Base-by-base conservation (phyloP, 371 early-diverging fungal species). In the Syncephalis plumigaleata region DNA sequence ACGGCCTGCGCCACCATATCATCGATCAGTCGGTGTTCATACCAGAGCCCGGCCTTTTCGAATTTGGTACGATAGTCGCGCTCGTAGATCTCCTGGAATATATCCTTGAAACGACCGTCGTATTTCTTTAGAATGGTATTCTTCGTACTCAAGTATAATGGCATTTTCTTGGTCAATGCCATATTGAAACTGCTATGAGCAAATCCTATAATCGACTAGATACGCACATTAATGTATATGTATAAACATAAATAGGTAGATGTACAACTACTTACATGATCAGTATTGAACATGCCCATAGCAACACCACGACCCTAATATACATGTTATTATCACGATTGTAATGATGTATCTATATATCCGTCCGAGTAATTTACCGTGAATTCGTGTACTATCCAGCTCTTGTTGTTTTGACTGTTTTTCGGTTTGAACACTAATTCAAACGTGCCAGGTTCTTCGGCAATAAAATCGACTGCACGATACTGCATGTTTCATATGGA, bases 1-100 rank as follows among this genome's bases (percentile, higher is more conserved):
- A 96, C 67, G 38, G 81, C 86, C 63, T 93, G 92, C 39, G 97
- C 97, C 53, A 96, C 95, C 91, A 94, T 91, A 59, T 96, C 97
- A 61, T 96, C 97, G 55, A 96, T 93, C 48, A 96, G 69, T 47
- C 88, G 81, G 68, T 95, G 96, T 65, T 95, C 96, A 56, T 95
- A 95, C 89, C 87, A 91, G 57, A 93, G 90, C 45, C 76, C 77
- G 16, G 60, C 61, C 18, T 61, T 74, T 47, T 85, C 81, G 46
- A 81, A 88, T 49, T 78, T 62, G 40, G 68, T 45, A 66, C 81
- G 75, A 68, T 79, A 81, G 45, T 70, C 38, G 61, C 66, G 59
- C 44, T 89, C 78, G 69, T 86, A 96, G 54, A 94, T 77, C 25
- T 72, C 79, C 54, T 83, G 67, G 65, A 96, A 96, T 58, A 94